These are phyloP conservation scores for Passalora sequoiae DNA, from an alignment of 2,329 filamentous ascomycete species.

Conservation along the genomic window DNA sequence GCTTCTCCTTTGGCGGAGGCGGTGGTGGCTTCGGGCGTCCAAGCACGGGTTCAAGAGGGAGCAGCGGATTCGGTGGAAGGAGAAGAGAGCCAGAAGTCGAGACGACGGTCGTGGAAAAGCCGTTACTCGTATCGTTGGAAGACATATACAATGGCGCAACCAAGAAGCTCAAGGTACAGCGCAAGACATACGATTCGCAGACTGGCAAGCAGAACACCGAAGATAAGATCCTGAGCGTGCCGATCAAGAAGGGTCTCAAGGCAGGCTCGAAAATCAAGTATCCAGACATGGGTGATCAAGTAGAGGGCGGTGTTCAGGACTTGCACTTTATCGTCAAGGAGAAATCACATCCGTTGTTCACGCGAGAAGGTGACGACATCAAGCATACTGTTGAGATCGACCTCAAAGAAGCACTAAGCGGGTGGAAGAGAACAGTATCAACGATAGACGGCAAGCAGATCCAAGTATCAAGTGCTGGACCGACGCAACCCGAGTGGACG, in stretches of 20 bases:
- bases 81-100: constrained; percentile 63
- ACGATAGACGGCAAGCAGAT: constrained; percentile 92
- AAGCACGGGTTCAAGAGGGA: constrained; percentile 39
- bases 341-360: constrained; percentile 83
- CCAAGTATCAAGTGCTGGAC: constrained; percentile 70
- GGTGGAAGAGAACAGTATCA: constrained; percentile 84
- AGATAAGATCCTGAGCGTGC: constrained; percentile 87
- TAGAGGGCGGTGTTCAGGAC: constrained; percentile 92
- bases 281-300: constrained; percentile 93
- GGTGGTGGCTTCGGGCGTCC: constrained; percentile 39
- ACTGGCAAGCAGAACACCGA: constrained; percentile 78
- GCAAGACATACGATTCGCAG: constrained; percentile 81
- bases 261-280: constrained; percentile 99
- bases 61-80: constrained; percentile 30
- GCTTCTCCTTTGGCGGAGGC: constrained; percentile 33
- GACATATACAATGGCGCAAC: constrained; percentile 80
- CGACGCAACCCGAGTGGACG: constrained; percentile 76
- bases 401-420: constrained; percentile 89
- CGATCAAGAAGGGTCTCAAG: constrained; percentile 92
- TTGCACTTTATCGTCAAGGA: constrained; percentile 91
- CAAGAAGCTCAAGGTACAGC: constrained; percentile 98
- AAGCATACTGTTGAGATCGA: constrained; percentile 72
- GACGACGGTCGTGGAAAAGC: constrained; percentile 83
- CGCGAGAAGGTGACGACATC: constrained; percentile 83
- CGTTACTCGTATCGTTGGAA: constrained; percentile 74